phyloP scores from a whole-genome alignment of 2,329 filamentous ascomycete genomes.

The Fusarium sterilihyphosum region DNA sequence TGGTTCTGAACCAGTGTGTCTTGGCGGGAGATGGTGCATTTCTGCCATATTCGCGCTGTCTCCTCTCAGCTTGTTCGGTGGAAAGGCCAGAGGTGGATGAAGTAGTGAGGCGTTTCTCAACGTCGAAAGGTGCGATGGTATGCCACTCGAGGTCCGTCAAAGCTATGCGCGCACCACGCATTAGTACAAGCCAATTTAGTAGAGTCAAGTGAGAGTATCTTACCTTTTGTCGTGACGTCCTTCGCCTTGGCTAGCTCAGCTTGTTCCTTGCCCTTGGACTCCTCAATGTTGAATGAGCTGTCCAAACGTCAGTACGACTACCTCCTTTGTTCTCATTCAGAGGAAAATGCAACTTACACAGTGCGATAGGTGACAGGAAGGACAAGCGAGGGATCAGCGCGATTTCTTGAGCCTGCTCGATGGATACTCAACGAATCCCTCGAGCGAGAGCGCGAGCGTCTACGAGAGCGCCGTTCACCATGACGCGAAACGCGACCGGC shows the following conservation, averaged over 20 bases:
- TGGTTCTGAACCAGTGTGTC: slow-evolving; percentile 8
- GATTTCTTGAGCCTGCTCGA: background rate
- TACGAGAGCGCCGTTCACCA: background rate
- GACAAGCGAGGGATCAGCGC: background rate
- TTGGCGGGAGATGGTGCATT: slow-evolving; percentile 7
- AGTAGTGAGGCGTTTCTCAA: slow-evolving; percentile 11
- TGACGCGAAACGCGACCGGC: background rate
- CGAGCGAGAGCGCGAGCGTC: background rate
- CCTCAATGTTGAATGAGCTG: slow-evolving; percentile 5
- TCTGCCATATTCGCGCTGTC: slow-evolving; percentile 1
- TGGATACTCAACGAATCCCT: slow-evolving; percentile 4
- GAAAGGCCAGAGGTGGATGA: background rate
- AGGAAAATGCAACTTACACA: background rate
- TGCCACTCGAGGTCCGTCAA: slow-evolving; percentile 15
- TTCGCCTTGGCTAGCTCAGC: background rate
- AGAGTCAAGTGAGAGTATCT: accelerated
- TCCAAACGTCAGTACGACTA: accelerated
- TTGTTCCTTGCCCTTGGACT: slow-evolving; percentile 14
- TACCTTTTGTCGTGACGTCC: background rate
- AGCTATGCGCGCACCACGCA: accelerated
- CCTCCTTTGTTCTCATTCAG: accelerated
- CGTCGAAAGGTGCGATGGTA: background rate
- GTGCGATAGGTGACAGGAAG: slow-evolving; percentile 2
- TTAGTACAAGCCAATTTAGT: background rate
- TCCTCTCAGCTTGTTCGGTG: background rate